Evolutionary conservation across 2,329 filamentous ascomycete species (phyloP), one percentile per base, ranked within the genome.

Genomic region (Cercospora beticola): DNA sequence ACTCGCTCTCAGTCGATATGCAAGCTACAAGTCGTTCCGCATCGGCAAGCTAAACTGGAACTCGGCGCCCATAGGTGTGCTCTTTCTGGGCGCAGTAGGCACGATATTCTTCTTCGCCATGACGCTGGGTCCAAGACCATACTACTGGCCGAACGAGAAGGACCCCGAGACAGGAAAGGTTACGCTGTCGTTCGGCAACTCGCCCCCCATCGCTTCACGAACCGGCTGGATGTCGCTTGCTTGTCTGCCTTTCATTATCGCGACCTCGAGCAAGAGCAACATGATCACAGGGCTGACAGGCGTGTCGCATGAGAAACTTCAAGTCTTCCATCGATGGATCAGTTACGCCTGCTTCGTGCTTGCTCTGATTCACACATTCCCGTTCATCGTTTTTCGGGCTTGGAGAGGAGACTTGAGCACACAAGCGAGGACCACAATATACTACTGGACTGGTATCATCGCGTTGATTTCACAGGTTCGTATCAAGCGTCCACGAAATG

Each of bases 301-400:
- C 0, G 79, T 88, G 10, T 82, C 85, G 0, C 86, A 88, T 67
- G 87, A 89, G 73, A 85, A 84, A 65, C 81, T 89, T 1, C 85
- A 87, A 66, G 76, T 86, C n/a, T 86, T 85, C 73, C 86, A 88
- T 72, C 81, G 82, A 60, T 87, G 84, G 84, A 80, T 83, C 3
- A 81, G 82, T 56, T 87, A 85, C 76, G 85, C 84, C 33, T 86
- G 88, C 80, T 87, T 88, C 66, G 78, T 84, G 18, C 79, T 88
- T 0, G 85, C 86, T 0, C 77, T 89, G 4, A 71, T 88, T 5
- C 87, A 89, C 72, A 88, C 86, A 0, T 88, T 88, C 61, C 87
- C 87, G 0, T 89, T 87, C 72, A 84, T 89, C 66, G 78, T 88
- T 0, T 85, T 82, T 70, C 80, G 87, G 70, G 79, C 83, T 23